These are phyloP conservation scores for Trypanosoma mega DNA, from an alignment of 208 protist species.

Conservation along the genomic window DNA sequence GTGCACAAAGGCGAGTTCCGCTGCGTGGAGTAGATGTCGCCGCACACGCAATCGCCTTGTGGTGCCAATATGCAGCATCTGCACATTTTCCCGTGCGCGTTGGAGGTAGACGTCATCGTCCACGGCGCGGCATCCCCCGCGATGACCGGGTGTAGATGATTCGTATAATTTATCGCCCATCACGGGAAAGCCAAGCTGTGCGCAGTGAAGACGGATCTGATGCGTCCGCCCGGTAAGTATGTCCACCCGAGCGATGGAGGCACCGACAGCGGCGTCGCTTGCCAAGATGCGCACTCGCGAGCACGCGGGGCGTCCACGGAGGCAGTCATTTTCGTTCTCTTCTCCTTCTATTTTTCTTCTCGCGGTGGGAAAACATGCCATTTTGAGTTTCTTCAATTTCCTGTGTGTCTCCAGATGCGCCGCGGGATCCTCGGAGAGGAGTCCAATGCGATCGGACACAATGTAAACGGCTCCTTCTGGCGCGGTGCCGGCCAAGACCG, in stretches of 20 bases:
- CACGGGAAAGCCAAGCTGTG: conserved; percentile 59
- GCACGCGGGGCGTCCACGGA: conserved; percentile 28
- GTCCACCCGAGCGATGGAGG: conserved; percentile 60
- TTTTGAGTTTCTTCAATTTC: conserved; percentile 76
- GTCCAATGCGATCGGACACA: conserved; percentile 56
- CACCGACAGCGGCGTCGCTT: conserved; percentile 23
- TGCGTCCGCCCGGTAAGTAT: conserved; percentile 76
- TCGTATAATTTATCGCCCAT: conserved; percentile 85
- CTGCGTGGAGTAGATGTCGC: conserved; percentile 73
- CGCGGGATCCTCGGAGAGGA: conserved; percentile 31
- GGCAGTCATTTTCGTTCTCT: conserved; percentile 4
- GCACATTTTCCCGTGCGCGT: conserved; percentile 27
- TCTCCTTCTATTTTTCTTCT: too few relatives aligned
- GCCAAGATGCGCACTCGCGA: conserved; percentile 52
- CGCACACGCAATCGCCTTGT: conserved; percentile 30
- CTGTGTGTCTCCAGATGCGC: conserved; percentile 26
- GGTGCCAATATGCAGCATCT: not conserved
- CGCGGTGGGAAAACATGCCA: conserved; percentile 49
- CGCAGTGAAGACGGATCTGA: conserved; percentile 80
- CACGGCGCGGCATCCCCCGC: conserved; percentile 38
- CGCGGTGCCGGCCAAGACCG: conserved; percentile 42
- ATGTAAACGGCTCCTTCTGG: conserved; percentile 33
- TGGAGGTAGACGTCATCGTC: conserved; percentile 67
- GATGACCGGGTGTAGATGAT: conserved; percentile 31
- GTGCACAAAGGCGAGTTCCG: conserved; percentile 48